Percentiles rank a stretch among this genome's conserved stretches.
These are phyloP conservation scores for Sarcocystis neurona DNA, from an alignment of 169 alveolate species.

Conservation along the genomic window DNA sequence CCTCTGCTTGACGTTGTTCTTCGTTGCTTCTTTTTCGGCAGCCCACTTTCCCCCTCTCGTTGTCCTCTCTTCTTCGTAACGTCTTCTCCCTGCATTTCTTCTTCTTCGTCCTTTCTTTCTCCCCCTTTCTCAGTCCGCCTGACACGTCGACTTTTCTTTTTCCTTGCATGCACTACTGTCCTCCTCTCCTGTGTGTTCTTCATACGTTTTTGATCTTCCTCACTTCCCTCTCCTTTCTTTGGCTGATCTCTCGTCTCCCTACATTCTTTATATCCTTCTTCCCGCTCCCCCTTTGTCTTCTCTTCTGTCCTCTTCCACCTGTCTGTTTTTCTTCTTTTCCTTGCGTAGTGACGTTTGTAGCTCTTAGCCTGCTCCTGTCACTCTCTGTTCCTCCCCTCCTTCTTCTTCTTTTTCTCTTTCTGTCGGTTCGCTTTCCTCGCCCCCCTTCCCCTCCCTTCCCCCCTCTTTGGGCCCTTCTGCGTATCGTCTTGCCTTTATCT, in stretches of 20 bases:
- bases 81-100: too few relatives aligned
- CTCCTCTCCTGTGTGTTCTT: neutral
- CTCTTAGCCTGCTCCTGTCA: neutral
- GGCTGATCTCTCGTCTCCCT: neutral
- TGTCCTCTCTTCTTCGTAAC: too few relatives aligned
- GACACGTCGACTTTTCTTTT: neutral
- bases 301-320: too few relatives aligned
- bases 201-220: neutral
- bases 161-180: neutral
- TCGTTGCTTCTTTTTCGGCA: too few relatives aligned
- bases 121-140: neutral
- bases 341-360: too few relatives aligned
- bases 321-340: too few relatives aligned
- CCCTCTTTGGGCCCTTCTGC: neutral
- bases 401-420: neutral
- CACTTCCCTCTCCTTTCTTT: too few relatives aligned
- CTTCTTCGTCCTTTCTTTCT: neutral
- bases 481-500: neutral
- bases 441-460: neutral
- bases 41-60: too few relatives aligned
- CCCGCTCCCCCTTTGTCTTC: neutral
- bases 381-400: neutral
- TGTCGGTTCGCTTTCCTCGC: neutral
- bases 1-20: too few relatives aligned
- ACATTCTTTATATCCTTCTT: neutral